Evolutionary conservation across 257 asterid genomes (phyloP).

Genomic region (Echites panduratus): DNA sequence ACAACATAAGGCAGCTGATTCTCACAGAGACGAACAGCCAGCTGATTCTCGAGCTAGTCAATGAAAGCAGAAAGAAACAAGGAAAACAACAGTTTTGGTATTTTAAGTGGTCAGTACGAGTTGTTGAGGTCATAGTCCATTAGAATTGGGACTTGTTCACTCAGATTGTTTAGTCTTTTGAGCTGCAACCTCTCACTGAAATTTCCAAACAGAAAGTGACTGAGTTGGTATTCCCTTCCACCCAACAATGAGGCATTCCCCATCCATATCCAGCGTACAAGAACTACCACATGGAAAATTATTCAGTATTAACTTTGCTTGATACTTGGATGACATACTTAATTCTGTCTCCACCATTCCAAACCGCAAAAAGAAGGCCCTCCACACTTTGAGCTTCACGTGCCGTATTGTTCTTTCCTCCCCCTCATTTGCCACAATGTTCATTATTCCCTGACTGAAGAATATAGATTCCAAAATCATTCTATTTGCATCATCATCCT

Average conservation of each 20-base stretch:
- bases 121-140: neutral
- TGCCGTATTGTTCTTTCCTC: conserved; percentile 42
- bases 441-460: conserved; percentile 28
- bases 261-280: conserved; percentile 33
- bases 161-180: no score
- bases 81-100: no score
- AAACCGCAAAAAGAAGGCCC: conserved; percentile 27
- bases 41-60: neutral
- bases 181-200: neutral
- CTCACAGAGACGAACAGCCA: neutral
- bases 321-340: conserved; percentile 35
- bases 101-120: no score
- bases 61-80: neutral
- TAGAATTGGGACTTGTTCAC: neutral
- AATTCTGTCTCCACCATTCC: conserved; percentile 38
- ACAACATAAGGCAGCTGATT: neutral
- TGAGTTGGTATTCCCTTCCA: conserved; percentile 41
- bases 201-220: conserved; percentile 52
- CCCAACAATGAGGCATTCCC: conserved; percentile 31
- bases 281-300: conserved; percentile 25
- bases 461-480: conserved; percentile 12
- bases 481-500: conserved; percentile 19
- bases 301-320: conserved; percentile 33
- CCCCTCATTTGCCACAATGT: conserved; percentile 41
- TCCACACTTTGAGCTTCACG: conserved; percentile 35